These are phyloP conservation scores for Trichoderma pleuroti DNA, from an alignment of 2,329 filamentous ascomycete species.

Conservation along the genomic window DNA sequence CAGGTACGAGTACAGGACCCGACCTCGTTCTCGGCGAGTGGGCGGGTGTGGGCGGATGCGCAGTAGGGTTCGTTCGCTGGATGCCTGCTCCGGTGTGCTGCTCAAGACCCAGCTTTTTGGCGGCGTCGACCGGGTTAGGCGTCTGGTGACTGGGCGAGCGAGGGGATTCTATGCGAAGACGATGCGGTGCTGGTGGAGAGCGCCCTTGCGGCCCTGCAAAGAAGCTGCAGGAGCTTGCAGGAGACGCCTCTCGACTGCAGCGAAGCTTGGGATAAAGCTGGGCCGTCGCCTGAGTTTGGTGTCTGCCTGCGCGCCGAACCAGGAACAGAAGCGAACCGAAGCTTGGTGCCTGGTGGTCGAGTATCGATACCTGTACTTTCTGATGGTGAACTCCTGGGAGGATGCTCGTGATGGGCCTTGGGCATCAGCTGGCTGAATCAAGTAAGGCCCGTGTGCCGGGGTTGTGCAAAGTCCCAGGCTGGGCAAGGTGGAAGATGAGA, in stretches of 20 bases:
- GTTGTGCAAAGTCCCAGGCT: slow-evolving; percentile 1
- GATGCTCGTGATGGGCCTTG: slow-evolving; percentile 10
- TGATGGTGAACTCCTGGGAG: slow-evolving; percentile 7
- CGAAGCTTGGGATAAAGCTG: not conserved
- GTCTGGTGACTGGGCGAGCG: slow-evolving; percentile 6
- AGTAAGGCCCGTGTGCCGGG: slow-evolving; percentile 14
- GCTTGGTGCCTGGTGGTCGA: not conserved
- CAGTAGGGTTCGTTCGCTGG: slow-evolving; percentile 14
- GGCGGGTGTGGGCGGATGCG: slow-evolving; percentile 8
- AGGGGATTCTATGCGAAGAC: slow-evolving; percentile 1
- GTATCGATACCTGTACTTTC: not conserved
- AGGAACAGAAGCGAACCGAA: too few relatives aligned
- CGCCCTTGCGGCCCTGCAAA: slow-evolving; percentile 10
- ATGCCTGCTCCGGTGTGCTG: slow-evolving; percentile 2
- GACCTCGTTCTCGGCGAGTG: not conserved
- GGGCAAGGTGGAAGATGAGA: not conserved
- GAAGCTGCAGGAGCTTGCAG: slow-evolving; percentile 19
- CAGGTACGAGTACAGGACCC: not conserved
- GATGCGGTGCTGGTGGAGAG: slow-evolving; percentile 11
- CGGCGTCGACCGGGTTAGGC: not conserved
- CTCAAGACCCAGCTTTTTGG: slow-evolving; percentile 8
- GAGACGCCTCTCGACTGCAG: not conserved
- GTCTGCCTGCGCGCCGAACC: not conserved
- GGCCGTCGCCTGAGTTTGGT: not conserved
- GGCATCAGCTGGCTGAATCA: slow-evolving; percentile 17